phyloP scores from a whole-genome alignment of 1,284 basidiomycete species.

The Sanghuangporus baumii region DNA sequence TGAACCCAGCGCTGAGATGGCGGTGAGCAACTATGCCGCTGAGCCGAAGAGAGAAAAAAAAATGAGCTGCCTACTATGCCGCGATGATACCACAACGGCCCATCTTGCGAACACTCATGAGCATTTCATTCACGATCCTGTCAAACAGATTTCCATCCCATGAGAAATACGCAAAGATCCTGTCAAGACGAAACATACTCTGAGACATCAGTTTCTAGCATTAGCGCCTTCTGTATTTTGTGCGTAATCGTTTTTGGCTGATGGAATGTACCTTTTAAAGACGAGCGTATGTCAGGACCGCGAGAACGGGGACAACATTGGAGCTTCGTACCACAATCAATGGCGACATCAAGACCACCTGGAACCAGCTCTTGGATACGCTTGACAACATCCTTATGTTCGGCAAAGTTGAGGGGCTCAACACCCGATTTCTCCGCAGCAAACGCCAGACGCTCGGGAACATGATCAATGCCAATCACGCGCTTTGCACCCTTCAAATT shows the following conservation, averaged over 20 bases:
- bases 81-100: slow-evolving; percentile 61
- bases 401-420: slow-evolving; percentile 61
- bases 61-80: slow-evolving; percentile 35
- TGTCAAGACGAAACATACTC: slow-evolving; percentile 30
- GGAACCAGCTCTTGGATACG: slow-evolving; percentile 58
- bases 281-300: background rate
- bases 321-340: slow-evolving; percentile 38
- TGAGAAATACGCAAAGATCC: background rate
- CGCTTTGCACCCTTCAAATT: slow-evolving; percentile 64
- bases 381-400: slow-evolving; percentile 50
- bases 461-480: slow-evolving; percentile 67
- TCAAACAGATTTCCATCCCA: background rate
- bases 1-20: slow-evolving; percentile 39
- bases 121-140: slow-evolving; percentile 60
- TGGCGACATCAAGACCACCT: slow-evolving; percentile 57
- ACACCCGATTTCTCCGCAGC: slow-evolving; percentile 52
- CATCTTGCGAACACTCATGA: slow-evolving; percentile 56
- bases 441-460: slow-evolving; percentile 56
- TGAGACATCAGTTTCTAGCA: slow-evolving; percentile 72
- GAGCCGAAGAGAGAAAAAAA: background rate
- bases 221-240: slow-evolving; percentile 63
- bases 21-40: slow-evolving; percentile 1
- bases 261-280: slow-evolving; percentile 54
- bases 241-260: slow-evolving; percentile 61
- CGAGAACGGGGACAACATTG: background rate